A percentile compares a stretch with the other conserved stretches of the same genome.
Conservation (phyloP, 2,329 filamentous ascomycete genomes). For the Rutstroemia sp. region DNA sequence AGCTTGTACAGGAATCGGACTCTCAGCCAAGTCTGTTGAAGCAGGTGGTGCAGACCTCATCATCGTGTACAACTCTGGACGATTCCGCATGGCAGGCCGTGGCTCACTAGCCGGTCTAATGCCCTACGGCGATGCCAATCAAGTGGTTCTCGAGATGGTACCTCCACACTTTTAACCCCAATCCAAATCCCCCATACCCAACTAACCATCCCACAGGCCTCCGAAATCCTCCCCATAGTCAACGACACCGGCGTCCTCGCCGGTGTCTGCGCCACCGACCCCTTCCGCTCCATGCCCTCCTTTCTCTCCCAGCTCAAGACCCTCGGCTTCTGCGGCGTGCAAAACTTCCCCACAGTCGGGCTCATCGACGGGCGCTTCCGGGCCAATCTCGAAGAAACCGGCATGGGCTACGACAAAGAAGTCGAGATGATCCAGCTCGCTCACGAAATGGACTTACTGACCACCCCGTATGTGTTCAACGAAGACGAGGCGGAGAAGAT, state of each 20-base stretch:
- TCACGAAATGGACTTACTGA: constrained; percentile 51
- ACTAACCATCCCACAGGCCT: constrained; percentile 32
- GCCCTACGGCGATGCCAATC: constrained; percentile 65
- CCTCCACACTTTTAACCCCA: too few species aligned
- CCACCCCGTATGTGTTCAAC: constrained; percentile 64
- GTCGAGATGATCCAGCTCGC: constrained; percentile 60
- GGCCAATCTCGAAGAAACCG: constrained; percentile 61
- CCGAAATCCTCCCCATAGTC: constrained; percentile 59
- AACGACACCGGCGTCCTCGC: constrained; percentile 58
- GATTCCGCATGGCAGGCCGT: constrained; percentile 65
- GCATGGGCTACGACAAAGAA: constrained; percentile 60
- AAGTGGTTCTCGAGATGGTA: constrained; percentile 59
- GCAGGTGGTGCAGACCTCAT: constrained; percentile 61
- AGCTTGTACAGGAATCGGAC: constrained; percentile 47
- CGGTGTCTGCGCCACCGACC: constrained; percentile 64
- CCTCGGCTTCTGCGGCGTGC: constrained; percentile 60
- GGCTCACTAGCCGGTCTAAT: constrained; percentile 63
- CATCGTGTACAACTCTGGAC: constrained; percentile 65
- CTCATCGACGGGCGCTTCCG: constrained; percentile 63
- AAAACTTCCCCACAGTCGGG: constrained; percentile 69
- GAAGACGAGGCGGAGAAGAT: constrained; percentile 54
- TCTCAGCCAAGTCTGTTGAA: constrained; percentile 65
- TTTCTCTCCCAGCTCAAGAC: constrained; percentile 54
- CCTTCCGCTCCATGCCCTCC: constrained; percentile 52
- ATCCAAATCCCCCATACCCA: too few species aligned